These are phyloP conservation scores for Silybum marianum DNA, from an alignment of 129 eudicot species.

Conservation along the genomic window DNA sequence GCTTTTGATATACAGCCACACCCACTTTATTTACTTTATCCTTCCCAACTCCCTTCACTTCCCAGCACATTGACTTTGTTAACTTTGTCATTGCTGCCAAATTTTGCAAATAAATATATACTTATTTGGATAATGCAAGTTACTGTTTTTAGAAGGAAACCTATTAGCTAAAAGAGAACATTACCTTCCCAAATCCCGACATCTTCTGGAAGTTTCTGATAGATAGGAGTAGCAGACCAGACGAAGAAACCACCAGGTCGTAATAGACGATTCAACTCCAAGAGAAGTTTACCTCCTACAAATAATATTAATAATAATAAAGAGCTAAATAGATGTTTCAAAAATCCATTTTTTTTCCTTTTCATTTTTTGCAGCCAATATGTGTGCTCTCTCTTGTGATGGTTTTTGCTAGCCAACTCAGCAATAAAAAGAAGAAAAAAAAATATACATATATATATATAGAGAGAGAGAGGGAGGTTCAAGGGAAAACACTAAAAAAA, in stretches of 20 bases:
- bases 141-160: background rate
- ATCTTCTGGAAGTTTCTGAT: constrained; percentile 78
- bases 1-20: constrained; percentile 73
- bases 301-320: constrained; percentile 6
- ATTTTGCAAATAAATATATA: background rate
- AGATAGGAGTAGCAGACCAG: constrained; percentile 96
- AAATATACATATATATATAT: no score
- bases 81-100: constrained; percentile 75
- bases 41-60: constrained; percentile 54
- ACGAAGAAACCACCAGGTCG: constrained; percentile 96
- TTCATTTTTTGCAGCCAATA: background rate
- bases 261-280: constrained; percentile 82
- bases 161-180: background rate
- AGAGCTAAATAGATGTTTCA: background rate
- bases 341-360: background rate
- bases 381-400: background rate
- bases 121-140: constrained; percentile 4
- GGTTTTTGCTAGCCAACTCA: background rate
- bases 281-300: constrained; percentile 86
- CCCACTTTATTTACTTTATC: constrained; percentile 81
- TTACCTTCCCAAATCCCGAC: constrained; percentile 89
- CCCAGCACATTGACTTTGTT: constrained; percentile 85
- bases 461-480: no score
- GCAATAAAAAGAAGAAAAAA: background rate
- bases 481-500: no score